Percentiles rank a stretch among this genome's conserved stretches.
Conservation (phyloP, 768 basidiomycete species). For the Leccinum obscurum region DNA sequence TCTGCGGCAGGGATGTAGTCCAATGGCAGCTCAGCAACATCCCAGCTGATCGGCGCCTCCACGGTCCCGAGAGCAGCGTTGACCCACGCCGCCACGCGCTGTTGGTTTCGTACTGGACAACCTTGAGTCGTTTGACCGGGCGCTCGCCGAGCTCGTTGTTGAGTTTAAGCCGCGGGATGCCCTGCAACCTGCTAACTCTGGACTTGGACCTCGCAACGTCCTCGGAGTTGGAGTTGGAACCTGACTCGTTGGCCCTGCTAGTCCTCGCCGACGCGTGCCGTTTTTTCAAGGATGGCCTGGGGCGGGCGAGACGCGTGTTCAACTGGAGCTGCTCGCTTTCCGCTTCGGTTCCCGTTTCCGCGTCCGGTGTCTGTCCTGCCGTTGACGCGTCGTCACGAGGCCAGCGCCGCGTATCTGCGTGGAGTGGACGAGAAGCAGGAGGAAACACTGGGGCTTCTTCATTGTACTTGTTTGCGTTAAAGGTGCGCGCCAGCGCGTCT, state of each 20-base stretch:
- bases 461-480: conserved; percentile 26
- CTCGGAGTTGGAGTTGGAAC: conserved; percentile 17
- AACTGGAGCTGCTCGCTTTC: conserved; percentile 20
- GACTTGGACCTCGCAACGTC: neutral
- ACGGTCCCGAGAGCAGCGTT: conserved; percentile 28
- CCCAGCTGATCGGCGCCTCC: conserved; percentile 23
- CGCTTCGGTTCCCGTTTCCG: conserved; percentile 21
- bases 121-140: conserved; percentile 19
- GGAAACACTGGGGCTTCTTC: neutral
- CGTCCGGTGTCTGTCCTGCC: conserved; percentile 15
- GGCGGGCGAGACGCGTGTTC: conserved; percentile 1
- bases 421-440: neutral
- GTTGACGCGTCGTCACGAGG: neutral
- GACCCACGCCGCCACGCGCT: conserved; percentile 2
- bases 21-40: conserved; percentile 1
- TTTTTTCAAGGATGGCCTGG: neutral
- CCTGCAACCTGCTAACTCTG: neutral
- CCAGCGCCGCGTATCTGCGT: neutral
- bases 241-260: neutral
- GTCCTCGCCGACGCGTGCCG: neutral
- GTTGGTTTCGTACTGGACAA: conserved; percentile 24
- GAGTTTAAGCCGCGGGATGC: neutral
- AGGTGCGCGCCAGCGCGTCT: conserved; percentile 26
- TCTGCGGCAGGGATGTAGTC: conserved; percentile 7
- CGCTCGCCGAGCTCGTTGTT: conserved; percentile 8